Conservation (phyloP, 2,329 filamentous ascomycete species). For the Microcera coccophila region DNA sequence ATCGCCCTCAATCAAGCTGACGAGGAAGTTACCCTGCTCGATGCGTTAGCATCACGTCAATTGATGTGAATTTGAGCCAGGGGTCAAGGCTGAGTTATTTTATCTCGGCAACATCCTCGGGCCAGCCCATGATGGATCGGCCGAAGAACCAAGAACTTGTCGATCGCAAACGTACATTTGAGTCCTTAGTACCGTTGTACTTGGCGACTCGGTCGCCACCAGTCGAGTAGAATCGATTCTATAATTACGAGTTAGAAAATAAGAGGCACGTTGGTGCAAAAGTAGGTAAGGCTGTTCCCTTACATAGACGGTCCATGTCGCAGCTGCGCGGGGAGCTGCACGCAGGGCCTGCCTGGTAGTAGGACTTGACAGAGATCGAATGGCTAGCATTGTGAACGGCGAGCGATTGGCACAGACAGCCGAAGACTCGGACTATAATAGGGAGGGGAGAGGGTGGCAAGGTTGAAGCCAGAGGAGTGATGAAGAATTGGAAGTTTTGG, state of each 20-base stretch:
- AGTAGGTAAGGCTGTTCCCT: conserved; percentile 12
- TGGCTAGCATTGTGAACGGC: conserved; percentile 69
- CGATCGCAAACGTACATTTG: conserved; percentile 62
- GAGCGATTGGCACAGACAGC: conserved; percentile 14
- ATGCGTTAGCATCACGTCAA: conserved; percentile 24
- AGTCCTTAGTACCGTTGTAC: conserved; percentile 86
- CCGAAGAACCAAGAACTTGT: conserved; percentile 7
- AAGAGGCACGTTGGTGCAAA: conserved; percentile 9
- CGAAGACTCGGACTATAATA: conserved; percentile 19
- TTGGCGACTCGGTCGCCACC: conserved; percentile 73
- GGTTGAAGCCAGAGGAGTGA: conserved; percentile 8
- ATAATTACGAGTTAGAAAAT: conserved; percentile 17
- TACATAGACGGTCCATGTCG: conserved; percentile 37
- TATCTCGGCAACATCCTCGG: conserved; percentile 28
- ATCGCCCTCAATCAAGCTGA: conserved; percentile 97
- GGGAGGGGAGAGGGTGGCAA: conserved; percentile 12
- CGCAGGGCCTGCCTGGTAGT: conserved; percentile 75
- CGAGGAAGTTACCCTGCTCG: conserved; percentile 82
- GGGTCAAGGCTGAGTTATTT: conserved; percentile 41
- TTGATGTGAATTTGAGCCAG: conserved; percentile 13
- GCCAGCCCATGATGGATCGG: conserved; percentile 21
- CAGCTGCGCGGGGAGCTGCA: conserved; percentile 56
- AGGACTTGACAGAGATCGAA: conserved; percentile 72
- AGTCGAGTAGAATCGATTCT: conserved; percentile 63
- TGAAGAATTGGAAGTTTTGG: conserved; percentile 4